Conservation (phyloP, 1,139 yeast species). For the Debaryomyces nepalensis region DNA sequence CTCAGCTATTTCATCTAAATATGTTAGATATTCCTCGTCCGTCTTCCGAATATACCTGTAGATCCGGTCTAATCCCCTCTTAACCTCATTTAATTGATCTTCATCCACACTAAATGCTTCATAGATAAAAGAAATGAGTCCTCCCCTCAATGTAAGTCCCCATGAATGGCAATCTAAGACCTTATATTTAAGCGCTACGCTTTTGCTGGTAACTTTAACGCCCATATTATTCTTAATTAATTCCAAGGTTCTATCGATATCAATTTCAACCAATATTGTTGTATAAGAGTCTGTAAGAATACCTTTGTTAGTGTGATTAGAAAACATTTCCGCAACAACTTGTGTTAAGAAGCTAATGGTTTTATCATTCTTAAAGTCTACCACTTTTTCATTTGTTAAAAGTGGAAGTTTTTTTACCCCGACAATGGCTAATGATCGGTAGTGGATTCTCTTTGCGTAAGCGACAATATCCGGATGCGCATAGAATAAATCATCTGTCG, state of each 20-base stretch:
- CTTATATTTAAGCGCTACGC: neutral
- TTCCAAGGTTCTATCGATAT: no score
- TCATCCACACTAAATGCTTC: neutral
- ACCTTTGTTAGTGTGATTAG: no score
- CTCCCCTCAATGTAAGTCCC: neutral
- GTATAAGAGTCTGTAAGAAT: no score
- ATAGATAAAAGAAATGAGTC: neutral
- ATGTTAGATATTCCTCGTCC: neutral
- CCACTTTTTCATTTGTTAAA: neutral
- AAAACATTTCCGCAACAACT: no score
- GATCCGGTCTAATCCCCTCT: neutral
- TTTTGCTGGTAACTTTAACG: no score
- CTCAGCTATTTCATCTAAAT: neutral
- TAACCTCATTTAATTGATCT: neutral
- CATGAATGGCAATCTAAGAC: neutral
- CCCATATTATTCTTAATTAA: no score
- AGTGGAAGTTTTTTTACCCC: slow-evolving; percentile 4
- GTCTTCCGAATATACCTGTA: neutral
- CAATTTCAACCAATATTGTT: no score
- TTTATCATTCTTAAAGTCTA: no score
- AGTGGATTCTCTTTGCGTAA: neutral
- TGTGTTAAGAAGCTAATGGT: no score
- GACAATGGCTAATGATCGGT: neutral
- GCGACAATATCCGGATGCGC: slow-evolving; percentile 3
- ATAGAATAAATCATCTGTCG: neutral